Evolutionary conservation across 192 early-diverging fungal genomes (phyloP).

Genomic region (Mycoemilia scoparia): DNA sequence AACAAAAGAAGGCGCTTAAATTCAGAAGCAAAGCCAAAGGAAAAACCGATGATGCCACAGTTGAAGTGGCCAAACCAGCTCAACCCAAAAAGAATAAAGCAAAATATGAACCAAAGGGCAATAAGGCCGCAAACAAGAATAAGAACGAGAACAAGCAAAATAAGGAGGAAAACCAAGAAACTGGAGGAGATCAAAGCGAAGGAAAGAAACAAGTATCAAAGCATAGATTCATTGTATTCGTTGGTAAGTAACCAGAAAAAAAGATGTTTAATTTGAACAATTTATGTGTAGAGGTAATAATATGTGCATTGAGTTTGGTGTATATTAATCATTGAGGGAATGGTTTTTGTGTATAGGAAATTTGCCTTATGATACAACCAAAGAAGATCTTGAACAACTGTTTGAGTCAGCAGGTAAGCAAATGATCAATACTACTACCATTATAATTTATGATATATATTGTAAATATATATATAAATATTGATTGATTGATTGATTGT

Average conservation of each 20-base stretch:
- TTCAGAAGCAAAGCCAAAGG: conserved; percentile 18
- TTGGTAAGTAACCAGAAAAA: no score
- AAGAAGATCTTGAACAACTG: conserved; percentile 38
- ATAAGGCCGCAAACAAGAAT: conserved; percentile 1
- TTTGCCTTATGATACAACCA: conserved; percentile 42
- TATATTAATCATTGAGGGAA: not conserved
- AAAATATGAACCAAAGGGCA: not conserved
- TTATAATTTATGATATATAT: no score
- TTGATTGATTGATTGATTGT: not conserved
- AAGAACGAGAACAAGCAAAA: conserved; percentile 4
- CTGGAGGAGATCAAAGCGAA: conserved; percentile 2
- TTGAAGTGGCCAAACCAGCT: conserved; percentile 1
- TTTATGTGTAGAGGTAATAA: not conserved
- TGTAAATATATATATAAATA: no score
- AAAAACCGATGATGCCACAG: conserved; percentile 10
- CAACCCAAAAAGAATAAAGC: not conserved
- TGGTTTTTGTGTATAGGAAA: conserved; percentile 35
- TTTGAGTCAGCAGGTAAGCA: conserved; percentile 32
- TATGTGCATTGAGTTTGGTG: not conserved
- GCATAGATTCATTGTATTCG: conserved; percentile 34
- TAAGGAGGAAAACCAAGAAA: not conserved
- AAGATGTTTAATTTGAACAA: not conserved
- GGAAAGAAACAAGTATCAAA: conserved; percentile 13
- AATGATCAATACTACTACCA: not conserved
- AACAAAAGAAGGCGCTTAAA: conserved; percentile 19